Evolutionary conservation across 768 basidiomycete species (phyloP), one percentile per base, ranked within the genome.

Genomic region (Russula foetens): DNA sequence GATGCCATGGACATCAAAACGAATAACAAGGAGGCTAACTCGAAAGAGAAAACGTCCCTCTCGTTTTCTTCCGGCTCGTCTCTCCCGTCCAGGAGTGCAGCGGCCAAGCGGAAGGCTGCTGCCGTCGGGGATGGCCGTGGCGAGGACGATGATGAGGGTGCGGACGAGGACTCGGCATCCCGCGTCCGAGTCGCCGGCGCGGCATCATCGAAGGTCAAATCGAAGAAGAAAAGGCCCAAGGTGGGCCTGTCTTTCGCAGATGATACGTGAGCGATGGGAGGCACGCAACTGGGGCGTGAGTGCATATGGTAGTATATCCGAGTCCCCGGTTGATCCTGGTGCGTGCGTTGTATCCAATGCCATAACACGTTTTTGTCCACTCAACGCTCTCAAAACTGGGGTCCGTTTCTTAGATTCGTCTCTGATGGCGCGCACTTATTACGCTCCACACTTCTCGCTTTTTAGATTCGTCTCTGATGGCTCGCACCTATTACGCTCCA

Each of bases 181-280:
- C 6, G 35, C 11, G 35, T 35, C 35, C 67, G 62, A 4, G 60
- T 63, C 21, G 68, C 59, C 19, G 44, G 28, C 5, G 51, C 65
- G 2, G 69, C 39, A 2, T 41, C 70, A 50, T 35, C 29, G 24
- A 83, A 80, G 69, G 82, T 83, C 77, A 87, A 85, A 66, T 53
- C 74, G 4, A 88, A 84, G 73, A 77, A 74, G 59, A 77, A 74
- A 59, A 67, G 61, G 45, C 71, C 71, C 56, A 79, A 77, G 68
- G 71, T 73, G 46, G 67, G 77, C 39, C 74, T 85, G 8, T 85
- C 84, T 0, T 85, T 85, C 63, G 80, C 78, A 11, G 83, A 84
- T 63, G 83, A 82, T 57, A 74, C 81, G 43, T 82, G 65, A 75
- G 59, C 35, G 0, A 7, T 21, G 39, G n/a, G 26, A 21, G 41